Evolutionary conservation across 768 basidiomycete genomes (phyloP), one percentile per base, ranked within the genome.

Genomic region (Grammothele lineata): DNA sequence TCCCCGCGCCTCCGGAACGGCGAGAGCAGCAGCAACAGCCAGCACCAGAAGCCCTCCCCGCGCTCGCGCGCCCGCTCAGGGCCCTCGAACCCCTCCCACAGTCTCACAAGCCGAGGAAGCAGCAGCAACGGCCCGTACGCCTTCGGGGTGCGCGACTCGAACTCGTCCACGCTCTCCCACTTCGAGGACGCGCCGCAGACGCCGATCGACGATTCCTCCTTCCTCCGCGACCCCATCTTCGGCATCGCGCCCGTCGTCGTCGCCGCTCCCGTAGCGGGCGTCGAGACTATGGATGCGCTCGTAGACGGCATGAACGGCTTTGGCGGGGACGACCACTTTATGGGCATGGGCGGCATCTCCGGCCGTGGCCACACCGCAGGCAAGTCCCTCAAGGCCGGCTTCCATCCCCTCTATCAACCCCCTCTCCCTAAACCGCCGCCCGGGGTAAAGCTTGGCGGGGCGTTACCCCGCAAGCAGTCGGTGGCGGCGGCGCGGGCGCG

Each of bases 301-400:
- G 90, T 92, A 6, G 89, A 91, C 54, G 87, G 86, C 8, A 92
- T 92, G 90, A 92, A 92, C 59, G 84, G 84, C 22, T 62, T 63
- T 23, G 71, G 66, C 27, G 77, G 74, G 36, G 82, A 87, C 45
- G 74, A 81, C 52, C 64, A 80, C 44, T 70, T 77, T 52, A 70
- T 58, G 55, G 54, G 62, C 37, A 53, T 56, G 43, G 69, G 56
- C 36, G 66, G 69, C 42, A 53, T 73, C 12, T 73, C 77, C 24
- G 69, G 62, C 57, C 74, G 78, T 14, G 8, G 27, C 27, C 27
- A 7, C 8, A 7, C 27, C 27, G 65, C 75, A 39, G 66, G 74
- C 39, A 74, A 80, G 50, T 79, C 80, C 57, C 73, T 70, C 18
- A 80, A 81, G 54, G 70, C 75, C 7, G 71, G 73, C 37, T 80